Conservation (phyloP, 768 basidiomycete species). For the Albatrellus ellisii region DNA sequence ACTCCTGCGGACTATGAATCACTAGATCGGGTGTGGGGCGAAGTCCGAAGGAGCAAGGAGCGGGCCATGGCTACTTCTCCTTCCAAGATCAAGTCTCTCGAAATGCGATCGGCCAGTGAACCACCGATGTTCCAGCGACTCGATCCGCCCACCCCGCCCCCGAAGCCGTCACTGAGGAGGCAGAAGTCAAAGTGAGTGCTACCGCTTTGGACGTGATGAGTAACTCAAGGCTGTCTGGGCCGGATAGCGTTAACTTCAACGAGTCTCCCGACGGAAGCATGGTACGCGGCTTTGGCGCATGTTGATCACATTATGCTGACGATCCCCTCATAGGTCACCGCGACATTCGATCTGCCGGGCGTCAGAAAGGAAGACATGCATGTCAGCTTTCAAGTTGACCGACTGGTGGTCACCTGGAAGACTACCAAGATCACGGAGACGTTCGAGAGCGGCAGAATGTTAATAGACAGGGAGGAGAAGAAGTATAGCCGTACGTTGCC, state of each 20-base stretch:
- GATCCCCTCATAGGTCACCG: slow-evolving; percentile 30
- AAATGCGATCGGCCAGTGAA: slow-evolving; percentile 16
- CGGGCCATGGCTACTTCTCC: slow-evolving; percentile 53
- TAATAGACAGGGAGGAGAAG: slow-evolving; percentile 51
- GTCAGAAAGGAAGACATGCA: slow-evolving; percentile 65
- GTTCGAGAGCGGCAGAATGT: slow-evolving; percentile 44
- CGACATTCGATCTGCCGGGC: slow-evolving; percentile 58
- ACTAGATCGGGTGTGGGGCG: slow-evolving; percentile 53
- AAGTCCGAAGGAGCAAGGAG: slow-evolving; percentile 52
- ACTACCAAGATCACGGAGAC: slow-evolving; percentile 44
- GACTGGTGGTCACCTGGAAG: slow-evolving; percentile 56
- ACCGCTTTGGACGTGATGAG: background rate
- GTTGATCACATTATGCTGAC: slow-evolving; percentile 11
- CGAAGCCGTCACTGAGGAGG: slow-evolving; percentile 33
- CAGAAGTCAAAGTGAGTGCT: slow-evolving; percentile 48
- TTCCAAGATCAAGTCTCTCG: slow-evolving; percentile 60
- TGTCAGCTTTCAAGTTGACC: slow-evolving; percentile 52
- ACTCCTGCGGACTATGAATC: slow-evolving; percentile 18
- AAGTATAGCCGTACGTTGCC: slow-evolving; percentile 56
- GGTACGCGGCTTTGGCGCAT: slow-evolving; percentile 22
- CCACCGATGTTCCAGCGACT: slow-evolving; percentile 7
- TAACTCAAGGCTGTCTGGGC: background rate
- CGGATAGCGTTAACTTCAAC: slow-evolving; percentile 49
- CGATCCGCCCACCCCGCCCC: slow-evolving; percentile 6
- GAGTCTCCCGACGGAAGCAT: slow-evolving; percentile 59